Base-by-base conservation (phyloP, 192 early-diverging fungal genomes). In the Coemansia sp. region DNA sequence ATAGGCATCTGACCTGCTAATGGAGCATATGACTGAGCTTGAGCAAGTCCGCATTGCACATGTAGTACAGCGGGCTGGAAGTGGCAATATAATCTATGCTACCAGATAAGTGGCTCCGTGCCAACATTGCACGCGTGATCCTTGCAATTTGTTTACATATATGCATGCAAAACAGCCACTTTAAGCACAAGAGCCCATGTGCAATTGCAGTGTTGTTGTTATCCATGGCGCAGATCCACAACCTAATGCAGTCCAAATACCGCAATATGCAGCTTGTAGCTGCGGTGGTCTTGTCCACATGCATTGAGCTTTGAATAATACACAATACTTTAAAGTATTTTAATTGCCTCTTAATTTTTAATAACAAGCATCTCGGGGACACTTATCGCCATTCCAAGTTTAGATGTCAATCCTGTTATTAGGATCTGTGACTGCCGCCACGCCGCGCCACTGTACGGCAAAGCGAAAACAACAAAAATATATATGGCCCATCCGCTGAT, bases 281-380 rank as follows among this genome's bases (percentile, higher is more conserved):
- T 31, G 6, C 54, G 12, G 54, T 15, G 54, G 54, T 57, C 54
- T 57, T 57, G 54, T 57, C 54, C 54, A 57, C 54, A 57, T 57
- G 29, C 29, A 57, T 57, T 31, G 27, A 5, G 54, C 29, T 31
- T 57, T 11, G 10, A 24, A 8, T 52, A 52, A 31, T 31, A 57
- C 27, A 31, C 54, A 57, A 31, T 33, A 16, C 27, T 29, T 31
- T 31, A 55, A 55, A 55, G 54, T 13, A 13, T 12, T 29, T 31
- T 55, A 55, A 55, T 31, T 29, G 54, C 22, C 12, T 55, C 15
- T 13, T 33, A 31, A 55, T 55, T 13, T 27, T 8, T 31, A 55
- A 31, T 3, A 5, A 31, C 54, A 57, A 31, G 13, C 54, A 57
- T 52, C 49, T 52, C 2, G 49, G 49, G 49, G 49, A 31, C 54